Conservation (phyloP, 805 yeast genomes). For the Yamadazyma tumulicola region DNA sequence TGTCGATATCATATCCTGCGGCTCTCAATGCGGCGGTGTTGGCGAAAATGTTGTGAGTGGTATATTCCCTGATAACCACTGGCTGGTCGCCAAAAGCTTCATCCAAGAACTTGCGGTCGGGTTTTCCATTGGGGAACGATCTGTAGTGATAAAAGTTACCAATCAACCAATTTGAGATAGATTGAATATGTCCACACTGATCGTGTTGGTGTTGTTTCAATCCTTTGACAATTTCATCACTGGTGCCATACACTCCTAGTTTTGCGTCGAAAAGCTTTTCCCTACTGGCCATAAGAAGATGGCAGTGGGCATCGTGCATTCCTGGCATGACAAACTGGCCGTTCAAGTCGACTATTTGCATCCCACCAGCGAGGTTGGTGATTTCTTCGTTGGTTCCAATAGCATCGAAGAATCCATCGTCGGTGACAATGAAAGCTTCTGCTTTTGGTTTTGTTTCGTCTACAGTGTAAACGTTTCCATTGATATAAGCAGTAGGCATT, state of each 20-base stretch:
- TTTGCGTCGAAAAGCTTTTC: constrained; percentile 21
- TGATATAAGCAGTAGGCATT: constrained; percentile 20
- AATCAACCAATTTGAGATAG: constrained; percentile 21
- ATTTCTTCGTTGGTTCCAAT: constrained; percentile 18
- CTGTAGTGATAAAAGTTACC: constrained; percentile 23
- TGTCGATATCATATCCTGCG: constrained; percentile 21
- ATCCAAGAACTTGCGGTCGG: constrained; percentile 21
- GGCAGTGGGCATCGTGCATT: constrained; percentile 24
- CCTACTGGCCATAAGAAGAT: constrained; percentile 20
- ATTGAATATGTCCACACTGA: constrained; percentile 16
- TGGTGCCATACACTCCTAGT: constrained; percentile 14
- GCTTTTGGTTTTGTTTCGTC: constrained; percentile 13
- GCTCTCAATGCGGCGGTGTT: constrained; percentile 24
- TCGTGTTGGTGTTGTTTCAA: constrained; percentile 15
- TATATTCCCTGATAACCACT: constrained; percentile 22
- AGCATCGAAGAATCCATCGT: constrained; percentile 15
- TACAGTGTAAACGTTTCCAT: constrained; percentile 18
- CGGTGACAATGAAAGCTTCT: constrained; percentile 19
- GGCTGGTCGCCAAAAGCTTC: constrained; percentile 26
- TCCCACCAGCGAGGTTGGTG: constrained; percentile 8
- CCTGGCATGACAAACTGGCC: constrained; percentile 25
- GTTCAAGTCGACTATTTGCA: constrained; percentile 17
- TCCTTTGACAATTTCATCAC: constrained; percentile 18
- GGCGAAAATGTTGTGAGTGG: constrained; percentile 22
- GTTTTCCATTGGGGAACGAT: constrained; percentile 18